Evolutionary conservation across 805 yeast genomes (phyloP), one percentile per base, ranked within the genome.

Genomic region (Pichia sporocuriosa): DNA sequence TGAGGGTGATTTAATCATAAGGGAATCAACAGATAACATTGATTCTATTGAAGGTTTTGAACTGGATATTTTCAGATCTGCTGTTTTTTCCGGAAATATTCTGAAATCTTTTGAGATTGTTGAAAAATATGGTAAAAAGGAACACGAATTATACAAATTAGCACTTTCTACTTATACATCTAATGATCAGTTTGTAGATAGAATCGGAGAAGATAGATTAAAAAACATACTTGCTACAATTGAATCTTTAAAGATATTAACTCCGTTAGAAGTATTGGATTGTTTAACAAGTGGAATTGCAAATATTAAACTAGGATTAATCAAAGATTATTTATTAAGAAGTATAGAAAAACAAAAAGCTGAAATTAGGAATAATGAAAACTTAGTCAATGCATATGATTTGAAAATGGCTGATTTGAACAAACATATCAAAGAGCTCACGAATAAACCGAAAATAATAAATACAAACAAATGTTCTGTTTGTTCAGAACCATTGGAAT

Each of bases 291-390:
- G 73, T 23, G 76, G 86, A 0, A 77, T 83, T 0, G 50, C 50
- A 4, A 44, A 39, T 32, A 71, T 85, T 27, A 56, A 55, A 39
- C 42, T 59, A 6, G 95, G 94, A 0, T 61, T 84, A 19, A 69
- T 93, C 23, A 81, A 81, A 54, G 79, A 79, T 21, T 79, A 79
- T 43, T 63, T 93, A 24, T 66, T 83, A 11, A 77, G 76, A 9
- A 73, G 76, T 47, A 71, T 88, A 33, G 69, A 74, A 32, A 58
- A 66, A 2, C 83, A 81, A 50, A 73, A 73, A 44, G 66, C 67
- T 30, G 94, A 84, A 43, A 82, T 84, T 27, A 65, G 64, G n/a
- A 80, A 81, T 45, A 87, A 86, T 56, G 67, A 69, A 35, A 76
- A 75, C 53, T 69, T 90, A 34, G 74, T 82, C 6, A 68, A 71